A percentile compares a stretch with the other conserved stretches of the same genome.
These are phyloP conservation scores for Capronia epimyces DNA, from an alignment of 2,329 filamentous ascomycete genomes.

Conservation along the genomic window DNA sequence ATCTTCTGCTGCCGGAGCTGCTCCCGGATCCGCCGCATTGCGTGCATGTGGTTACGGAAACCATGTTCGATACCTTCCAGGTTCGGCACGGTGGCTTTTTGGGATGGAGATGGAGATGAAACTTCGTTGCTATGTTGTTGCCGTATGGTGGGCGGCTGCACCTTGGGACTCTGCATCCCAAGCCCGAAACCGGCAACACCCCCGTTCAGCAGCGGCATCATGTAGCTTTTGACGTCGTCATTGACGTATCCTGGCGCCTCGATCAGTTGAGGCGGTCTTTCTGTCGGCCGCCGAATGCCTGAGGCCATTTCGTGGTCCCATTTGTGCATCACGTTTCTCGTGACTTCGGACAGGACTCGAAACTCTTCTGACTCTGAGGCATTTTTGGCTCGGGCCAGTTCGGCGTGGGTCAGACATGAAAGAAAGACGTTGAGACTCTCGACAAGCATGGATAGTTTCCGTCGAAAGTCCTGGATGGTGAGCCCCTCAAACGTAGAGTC, in stretches of 20 bases:
- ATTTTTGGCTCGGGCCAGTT: conserved; percentile 20
- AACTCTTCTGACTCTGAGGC: conserved; percentile 20
- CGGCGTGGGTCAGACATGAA: conserved; percentile 23
- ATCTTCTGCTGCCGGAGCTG: conserved; percentile 22
- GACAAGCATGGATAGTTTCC: conserved; percentile 24
- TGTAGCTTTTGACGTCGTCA: conserved; percentile 7
- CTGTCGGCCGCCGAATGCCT: conserved; percentile 1
- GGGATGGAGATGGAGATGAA: neutral
- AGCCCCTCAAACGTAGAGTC: conserved; percentile 20
- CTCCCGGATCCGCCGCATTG: conserved; percentile 23
- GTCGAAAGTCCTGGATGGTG: conserved; percentile 23
- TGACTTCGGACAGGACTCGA: conserved; percentile 20
- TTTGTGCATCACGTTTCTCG: conserved; percentile 22
- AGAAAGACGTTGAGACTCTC: conserved; percentile 25
- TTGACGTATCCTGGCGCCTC: conserved; percentile 6
- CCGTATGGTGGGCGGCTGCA: neutral
- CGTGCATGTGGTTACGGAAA: conserved; percentile 23
- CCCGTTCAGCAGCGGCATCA: conserved; percentile 7
- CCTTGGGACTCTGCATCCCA: neutral
- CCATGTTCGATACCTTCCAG: conserved; percentile 22
- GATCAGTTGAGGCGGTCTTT: conserved; percentile 2
- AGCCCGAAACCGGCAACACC: neutral
- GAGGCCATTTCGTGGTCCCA: conserved; percentile 18
- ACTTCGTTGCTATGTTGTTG: neutral
- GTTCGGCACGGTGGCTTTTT: conserved; percentile 9